Conservation (phyloP, 1,139 yeast genomes). For the Kodamaea sp. region DNA sequence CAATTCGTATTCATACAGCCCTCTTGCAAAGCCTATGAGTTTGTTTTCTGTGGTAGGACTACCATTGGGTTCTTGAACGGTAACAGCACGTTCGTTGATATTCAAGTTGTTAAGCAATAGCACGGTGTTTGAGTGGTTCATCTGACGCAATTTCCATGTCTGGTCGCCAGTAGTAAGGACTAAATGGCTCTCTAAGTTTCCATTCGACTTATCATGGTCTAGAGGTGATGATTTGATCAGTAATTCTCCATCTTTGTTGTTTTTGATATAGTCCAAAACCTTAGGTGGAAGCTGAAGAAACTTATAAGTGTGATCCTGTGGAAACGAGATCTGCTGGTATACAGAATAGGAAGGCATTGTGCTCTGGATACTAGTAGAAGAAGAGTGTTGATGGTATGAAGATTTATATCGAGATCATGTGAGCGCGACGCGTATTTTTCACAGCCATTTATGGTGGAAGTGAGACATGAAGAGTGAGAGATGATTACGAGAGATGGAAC, state of each 20-base stretch:
- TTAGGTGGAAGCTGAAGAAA: constrained; percentile 62
- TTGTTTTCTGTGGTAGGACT: constrained; percentile 6
- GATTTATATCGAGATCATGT: too few relatives aligned
- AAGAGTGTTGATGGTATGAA: too few relatives aligned
- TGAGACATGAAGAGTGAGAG: too few relatives aligned
- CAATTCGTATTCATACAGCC: constrained; percentile 55
- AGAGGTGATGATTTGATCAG: constrained; percentile 44
- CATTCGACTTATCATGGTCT: constrained; percentile 17
- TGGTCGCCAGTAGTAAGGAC: constrained; percentile 60
- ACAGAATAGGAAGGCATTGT: constrained; percentile 14
- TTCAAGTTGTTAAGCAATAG: constrained; percentile 47
- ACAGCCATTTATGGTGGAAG: too few relatives aligned
- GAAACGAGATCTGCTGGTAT: constrained; percentile 29
- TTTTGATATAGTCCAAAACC: constrained; percentile 45
- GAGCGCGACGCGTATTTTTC: too few relatives aligned
- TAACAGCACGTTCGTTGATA: constrained; percentile 14
- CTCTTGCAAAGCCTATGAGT: constrained; percentile 42
- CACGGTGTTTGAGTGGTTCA: constrained; percentile 85
- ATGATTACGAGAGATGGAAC: too few relatives aligned
- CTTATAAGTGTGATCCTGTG: constrained; percentile 41
- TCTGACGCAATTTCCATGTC: constrained; percentile 71
- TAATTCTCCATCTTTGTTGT: constrained; percentile 27
- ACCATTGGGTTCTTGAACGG: constrained; percentile 2
- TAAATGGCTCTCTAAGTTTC: constrained; percentile 38
- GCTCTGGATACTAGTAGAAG: too few relatives aligned